phyloP scores from a whole-genome alignment of 2,329 filamentous ascomycete genomes.

The Pseudogymnoascus sp. region DNA sequence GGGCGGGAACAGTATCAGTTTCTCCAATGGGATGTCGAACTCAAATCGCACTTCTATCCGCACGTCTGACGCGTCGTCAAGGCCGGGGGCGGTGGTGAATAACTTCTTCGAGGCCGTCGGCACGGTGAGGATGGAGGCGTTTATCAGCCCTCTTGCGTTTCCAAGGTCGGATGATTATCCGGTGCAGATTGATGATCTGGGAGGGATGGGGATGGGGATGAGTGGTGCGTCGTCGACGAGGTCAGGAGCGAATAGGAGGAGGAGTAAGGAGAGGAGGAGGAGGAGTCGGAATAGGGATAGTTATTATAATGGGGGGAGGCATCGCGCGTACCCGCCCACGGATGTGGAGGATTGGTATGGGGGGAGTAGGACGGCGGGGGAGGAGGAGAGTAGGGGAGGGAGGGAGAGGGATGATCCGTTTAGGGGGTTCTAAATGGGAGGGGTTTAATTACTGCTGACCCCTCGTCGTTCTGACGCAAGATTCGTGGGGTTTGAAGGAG shows the following conservation, averaged over 20 bases:
- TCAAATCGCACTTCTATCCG: conserved; percentile 29
- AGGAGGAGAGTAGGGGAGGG: conserved; percentile 40
- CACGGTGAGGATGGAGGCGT: conserved; percentile 94
- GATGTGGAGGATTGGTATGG: conserved; percentile 41
- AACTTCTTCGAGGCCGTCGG: conserved; percentile 79
- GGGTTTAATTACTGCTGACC: background rate
- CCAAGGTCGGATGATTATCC: conserved; percentile 22
- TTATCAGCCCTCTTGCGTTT: conserved; percentile 59
- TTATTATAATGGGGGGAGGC: conserved; percentile 20
- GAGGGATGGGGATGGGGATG: conserved; percentile 9
- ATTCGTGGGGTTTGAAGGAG: too few relatives aligned
- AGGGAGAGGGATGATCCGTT: conserved; percentile 55
- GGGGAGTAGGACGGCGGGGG: conserved; percentile 39
- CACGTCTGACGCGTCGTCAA: conserved; percentile 25
- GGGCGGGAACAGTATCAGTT: conserved; percentile 22
- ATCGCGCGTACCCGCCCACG: conserved; percentile 28
- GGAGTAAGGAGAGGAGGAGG: conserved; percentile 23
- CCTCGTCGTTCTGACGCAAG: too few relatives aligned
- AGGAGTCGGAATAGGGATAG: conserved; percentile 25
- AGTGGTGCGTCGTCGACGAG: background rate
- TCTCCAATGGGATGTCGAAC: conserved; percentile 37
- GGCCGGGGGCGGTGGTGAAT: conserved; percentile 26
- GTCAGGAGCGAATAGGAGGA: conserved; percentile 20
- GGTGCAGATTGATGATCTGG: conserved; percentile 28
- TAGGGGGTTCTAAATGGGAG: conserved; percentile 45